Evolutionary conservation across 179 eudicot genomes (phyloP).

Genomic region (Beta lomatogona): DNA sequence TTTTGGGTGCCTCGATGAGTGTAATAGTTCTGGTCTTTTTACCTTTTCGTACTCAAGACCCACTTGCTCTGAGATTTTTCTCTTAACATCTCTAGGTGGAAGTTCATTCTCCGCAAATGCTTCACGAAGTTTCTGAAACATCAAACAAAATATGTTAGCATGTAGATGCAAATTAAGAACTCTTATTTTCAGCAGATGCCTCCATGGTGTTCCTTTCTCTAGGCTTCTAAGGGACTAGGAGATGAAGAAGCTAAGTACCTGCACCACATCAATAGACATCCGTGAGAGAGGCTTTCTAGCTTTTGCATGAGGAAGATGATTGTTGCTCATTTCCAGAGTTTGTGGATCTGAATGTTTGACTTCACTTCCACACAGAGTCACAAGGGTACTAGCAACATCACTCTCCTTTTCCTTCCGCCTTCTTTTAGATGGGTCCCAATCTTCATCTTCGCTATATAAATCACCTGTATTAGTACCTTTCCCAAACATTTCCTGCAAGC

Average conservation of each 20-base stretch:
- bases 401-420: slow-evolving; percentile 69
- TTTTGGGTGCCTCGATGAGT: background rate
- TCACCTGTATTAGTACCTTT: slow-evolving; percentile 58
- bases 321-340: slow-evolving; percentile 32
- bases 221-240: background rate
- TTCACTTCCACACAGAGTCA: slow-evolving; percentile 61
- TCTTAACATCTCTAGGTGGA: slow-evolving; percentile 66
- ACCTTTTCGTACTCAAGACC: slow-evolving; percentile 84
- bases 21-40: slow-evolving; percentile 8
- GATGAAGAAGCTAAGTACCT: slow-evolving; percentile 46
- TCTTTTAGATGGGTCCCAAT: slow-evolving; percentile 83
- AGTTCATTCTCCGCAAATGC: slow-evolving; percentile 89
- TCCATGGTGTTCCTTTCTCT: background rate
- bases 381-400: slow-evolving; percentile 70
- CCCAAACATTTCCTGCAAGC: slow-evolving; percentile 88
- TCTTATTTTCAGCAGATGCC: background rate
- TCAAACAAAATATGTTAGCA: slow-evolving; percentile 20
- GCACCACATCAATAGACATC: slow-evolving; percentile 67
- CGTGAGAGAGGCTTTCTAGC: slow-evolving; percentile 53
- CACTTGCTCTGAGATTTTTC: slow-evolving; percentile 59
- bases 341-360: slow-evolving; percentile 31
- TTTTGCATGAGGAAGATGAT: slow-evolving; percentile 27
- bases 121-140: slow-evolving; percentile 84
- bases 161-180: background rate
- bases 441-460: slow-evolving; percentile 86